phyloP scores from a whole-genome alignment of 345 rosid species.

The Hirschfeldia incana region DNA sequence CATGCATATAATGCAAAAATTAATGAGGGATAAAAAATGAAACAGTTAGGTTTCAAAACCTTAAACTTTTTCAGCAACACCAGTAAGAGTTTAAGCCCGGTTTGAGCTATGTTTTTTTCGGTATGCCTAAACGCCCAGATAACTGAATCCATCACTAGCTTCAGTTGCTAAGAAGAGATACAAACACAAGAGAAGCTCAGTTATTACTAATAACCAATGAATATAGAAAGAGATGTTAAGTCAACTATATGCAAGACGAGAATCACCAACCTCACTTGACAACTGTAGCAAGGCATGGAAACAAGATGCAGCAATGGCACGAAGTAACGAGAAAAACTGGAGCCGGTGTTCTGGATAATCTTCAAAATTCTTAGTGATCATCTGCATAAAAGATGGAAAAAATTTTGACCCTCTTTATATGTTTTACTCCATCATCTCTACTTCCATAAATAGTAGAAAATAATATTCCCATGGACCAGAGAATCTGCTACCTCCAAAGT shows the following conservation, averaged over 20 bases:
- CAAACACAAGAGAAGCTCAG: background rate
- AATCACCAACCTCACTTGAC: slow-evolving; percentile 81
- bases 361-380: slow-evolving; percentile 98
- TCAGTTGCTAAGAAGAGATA: slow-evolving; percentile 63
- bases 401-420: background rate
- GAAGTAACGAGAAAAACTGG: slow-evolving; percentile 92
- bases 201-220: background rate
- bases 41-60: slow-evolving; percentile 41
- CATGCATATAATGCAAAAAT: background rate
- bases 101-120: slow-evolving; percentile 95
- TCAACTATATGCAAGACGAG: background rate
- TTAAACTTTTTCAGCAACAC: slow-evolving; percentile 90
- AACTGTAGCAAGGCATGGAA: slow-evolving; percentile 78
- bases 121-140: slow-evolving; percentile 99
- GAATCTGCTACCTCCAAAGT: slow-evolving; percentile 73
- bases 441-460: background rate
- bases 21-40: slow-evolving; percentile 41
- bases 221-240: background rate
- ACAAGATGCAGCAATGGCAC: slow-evolving; percentile 92
- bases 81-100: slow-evolving; percentile 79
- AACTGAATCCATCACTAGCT: slow-evolving; percentile 93
- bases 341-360: slow-evolving; percentile 99
- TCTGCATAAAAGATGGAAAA: slow-evolving; percentile 50
- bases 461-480: slow-evolving; percentile 4
- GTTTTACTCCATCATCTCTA: background rate